Evolutionary conservation across 2,329 filamentous ascomycete species (phyloP), one percentile per base, ranked within the genome.

Genomic region (Pseudonectria buxi): DNA sequence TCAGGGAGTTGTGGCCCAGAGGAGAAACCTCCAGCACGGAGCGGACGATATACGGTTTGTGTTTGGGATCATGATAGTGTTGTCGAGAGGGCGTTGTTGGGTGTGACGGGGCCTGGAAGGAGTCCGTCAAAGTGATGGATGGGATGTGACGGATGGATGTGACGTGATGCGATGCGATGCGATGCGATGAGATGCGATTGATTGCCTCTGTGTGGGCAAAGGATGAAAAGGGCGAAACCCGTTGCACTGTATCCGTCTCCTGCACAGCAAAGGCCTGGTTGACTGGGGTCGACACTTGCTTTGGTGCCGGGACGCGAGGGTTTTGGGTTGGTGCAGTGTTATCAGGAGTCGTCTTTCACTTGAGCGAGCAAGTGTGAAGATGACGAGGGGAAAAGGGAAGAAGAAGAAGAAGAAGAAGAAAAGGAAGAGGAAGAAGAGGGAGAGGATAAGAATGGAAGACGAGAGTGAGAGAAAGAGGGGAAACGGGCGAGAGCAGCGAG

Each of bases 1-100:
- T 64, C 61, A 64, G 49, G 60, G 60, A 43, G 59, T 60, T 50
- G 54, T 46, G 41, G 57, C 53, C 61, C 60, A 58, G 43, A 59
- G 61, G 40, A 61, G 50, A 39, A 64, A 59, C 45, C 61, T 64
- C 61, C 61, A 55, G 47, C 52, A 55, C 50, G 61, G 59, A 63
- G 59, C 63, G 52, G 54, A 55, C 51, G 51, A 55, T 53, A 57
- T 54, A 37, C 57, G 56, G 43, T 45, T 50, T 46, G 49, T 53
- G 55, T 60, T 56, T 46, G 54, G 51, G 58, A 51, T 62, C 61
- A 64, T 64, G 57, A 62, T 63, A 60, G 46, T 50, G 44, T 39
- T 36, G 18, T 49, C 44, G 46, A 30, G 42, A 26, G 32, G 38
- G 24, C 15, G 35, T 29, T 35, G 26, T 24, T 35, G 18, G 18